Conservation (phyloP, 768 basidiomycete genomes). For the Dentipellis fragilis region DNA sequence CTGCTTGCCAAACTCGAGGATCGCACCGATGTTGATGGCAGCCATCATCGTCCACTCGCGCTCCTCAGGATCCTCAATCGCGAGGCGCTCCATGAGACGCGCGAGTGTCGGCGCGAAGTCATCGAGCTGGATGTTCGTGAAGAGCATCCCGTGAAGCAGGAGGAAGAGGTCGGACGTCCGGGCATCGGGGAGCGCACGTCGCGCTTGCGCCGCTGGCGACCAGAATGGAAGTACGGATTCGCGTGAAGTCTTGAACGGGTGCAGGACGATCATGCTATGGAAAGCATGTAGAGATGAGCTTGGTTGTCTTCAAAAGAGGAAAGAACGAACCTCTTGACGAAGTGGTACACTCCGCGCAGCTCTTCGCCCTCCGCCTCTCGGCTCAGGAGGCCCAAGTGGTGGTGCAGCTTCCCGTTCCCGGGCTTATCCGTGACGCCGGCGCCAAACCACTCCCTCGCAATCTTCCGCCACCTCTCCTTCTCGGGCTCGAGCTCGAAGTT, state of each 20-base stretch:
- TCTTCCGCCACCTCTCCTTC: conserved; percentile 83
- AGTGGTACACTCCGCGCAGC: conserved; percentile 82
- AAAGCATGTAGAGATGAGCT: conserved; percentile 1
- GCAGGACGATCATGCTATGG: conserved; percentile 78
- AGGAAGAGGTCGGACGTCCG: conserved; percentile 74
- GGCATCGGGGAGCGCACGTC: conserved; percentile 69
- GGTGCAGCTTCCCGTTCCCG: conserved; percentile 90
- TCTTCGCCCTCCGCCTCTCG: conserved; percentile 79
- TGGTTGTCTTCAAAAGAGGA: neutral
- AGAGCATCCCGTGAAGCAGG: conserved; percentile 92
- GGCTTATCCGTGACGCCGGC: conserved; percentile 81
- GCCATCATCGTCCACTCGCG: conserved; percentile 98
- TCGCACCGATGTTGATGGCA: conserved; percentile 65
- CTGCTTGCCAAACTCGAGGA: conserved; percentile 81
- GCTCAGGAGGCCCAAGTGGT: conserved; percentile 83
- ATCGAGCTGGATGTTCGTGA: conserved; percentile 91
- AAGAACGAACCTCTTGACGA: conserved; percentile 73
- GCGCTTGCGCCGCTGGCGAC: conserved; percentile 63
- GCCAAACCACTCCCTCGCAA: conserved; percentile 91
- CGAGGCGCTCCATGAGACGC: conserved; percentile 78
- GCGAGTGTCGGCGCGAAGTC: conserved; percentile 76
- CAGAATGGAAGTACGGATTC: conserved; percentile 89
- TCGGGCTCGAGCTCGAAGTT: conserved; percentile 82
- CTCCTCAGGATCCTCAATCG: conserved; percentile 71
- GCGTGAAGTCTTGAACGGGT: conserved; percentile 79